Evolutionary conservation across 306 rosid genomes (phyloP).

Genomic region (Dryas octopetala): DNA sequence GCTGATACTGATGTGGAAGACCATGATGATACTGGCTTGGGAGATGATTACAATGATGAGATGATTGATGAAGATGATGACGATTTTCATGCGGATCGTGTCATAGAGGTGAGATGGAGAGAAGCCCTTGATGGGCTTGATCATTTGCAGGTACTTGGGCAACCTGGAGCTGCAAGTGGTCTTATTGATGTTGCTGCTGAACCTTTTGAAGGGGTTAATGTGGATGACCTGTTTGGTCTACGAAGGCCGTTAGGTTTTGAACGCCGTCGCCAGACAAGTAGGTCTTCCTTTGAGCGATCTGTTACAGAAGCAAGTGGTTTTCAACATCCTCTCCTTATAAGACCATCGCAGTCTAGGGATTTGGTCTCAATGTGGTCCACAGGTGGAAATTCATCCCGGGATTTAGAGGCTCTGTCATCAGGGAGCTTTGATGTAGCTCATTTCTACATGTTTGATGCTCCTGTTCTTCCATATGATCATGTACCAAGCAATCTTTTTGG

Average conservation of each 20-base stretch:
- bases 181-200: slow-evolving; percentile 90
- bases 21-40: slow-evolving; percentile 88
- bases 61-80: slow-evolving; percentile 95
- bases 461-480: slow-evolving; percentile 83
- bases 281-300: slow-evolving; percentile 89
- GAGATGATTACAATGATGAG: slow-evolving; percentile 89
- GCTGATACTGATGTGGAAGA: slow-evolving; percentile 96
- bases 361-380: slow-evolving; percentile 80
- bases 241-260: slow-evolving; percentile 79
- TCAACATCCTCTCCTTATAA: slow-evolving; percentile 92
- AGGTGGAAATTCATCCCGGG: slow-evolving; percentile 62
- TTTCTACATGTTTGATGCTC: slow-evolving; percentile 97
- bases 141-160: slow-evolving; percentile 93
- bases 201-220: slow-evolving; percentile 97
- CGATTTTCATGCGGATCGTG: slow-evolving; percentile 92
- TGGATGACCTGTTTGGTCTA: slow-evolving; percentile 91
- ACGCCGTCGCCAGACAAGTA: slow-evolving; percentile 86
- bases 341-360: slow-evolving; percentile 82
- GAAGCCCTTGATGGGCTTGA: slow-evolving; percentile 97
- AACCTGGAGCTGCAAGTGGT: slow-evolving; percentile 74
- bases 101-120: slow-evolving; percentile 97
- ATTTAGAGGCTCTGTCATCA: slow-evolving; percentile 68
- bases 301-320: slow-evolving; percentile 83
- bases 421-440: slow-evolving; percentile 79
- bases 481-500: slow-evolving; percentile 69